Conservation (phyloP, 192 early-diverging fungal species). For the Chytriomyces confervae region DNA sequence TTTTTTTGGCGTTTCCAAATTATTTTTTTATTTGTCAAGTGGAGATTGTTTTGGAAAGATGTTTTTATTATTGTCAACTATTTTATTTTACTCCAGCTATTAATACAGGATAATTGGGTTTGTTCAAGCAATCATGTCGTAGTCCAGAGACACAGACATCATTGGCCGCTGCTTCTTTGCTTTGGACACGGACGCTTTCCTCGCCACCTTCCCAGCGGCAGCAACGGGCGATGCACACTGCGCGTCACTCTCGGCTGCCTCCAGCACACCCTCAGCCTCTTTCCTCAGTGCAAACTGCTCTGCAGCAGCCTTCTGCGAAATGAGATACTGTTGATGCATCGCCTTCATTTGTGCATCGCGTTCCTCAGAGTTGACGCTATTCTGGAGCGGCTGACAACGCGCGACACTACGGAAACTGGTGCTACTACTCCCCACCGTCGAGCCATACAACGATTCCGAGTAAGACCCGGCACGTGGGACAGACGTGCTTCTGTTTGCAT, state of each 20-base stretch:
- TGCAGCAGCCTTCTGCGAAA: not conserved
- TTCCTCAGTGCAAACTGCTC: not conserved
- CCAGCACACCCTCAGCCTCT: not conserved
- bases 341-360: slow-evolving; percentile 3
- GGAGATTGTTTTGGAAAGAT: too few species aligned
- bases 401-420: not conserved
- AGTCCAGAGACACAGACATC: not conserved
- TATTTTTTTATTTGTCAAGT: too few species aligned
- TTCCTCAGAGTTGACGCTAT: not conserved
- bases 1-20: too few species aligned
- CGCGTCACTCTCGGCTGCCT: not conserved
- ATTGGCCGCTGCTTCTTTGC: not conserved
- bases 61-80: too few species aligned
- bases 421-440: too few species aligned
- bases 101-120: too few species aligned
- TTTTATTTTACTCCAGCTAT: too few species aligned
- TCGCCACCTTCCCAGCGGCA: not conserved
- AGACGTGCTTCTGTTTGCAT: too few species aligned
- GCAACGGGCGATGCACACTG: not conserved
- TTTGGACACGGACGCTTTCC: not conserved
- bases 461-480: too few species aligned
- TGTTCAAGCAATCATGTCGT: too few species aligned
- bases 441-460: too few species aligned
- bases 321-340: slow-evolving; percentile 13
- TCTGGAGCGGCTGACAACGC: not conserved